Evolutionary conservation across 805 yeast genomes (phyloP).

Genomic region (Candida germanica): DNA sequence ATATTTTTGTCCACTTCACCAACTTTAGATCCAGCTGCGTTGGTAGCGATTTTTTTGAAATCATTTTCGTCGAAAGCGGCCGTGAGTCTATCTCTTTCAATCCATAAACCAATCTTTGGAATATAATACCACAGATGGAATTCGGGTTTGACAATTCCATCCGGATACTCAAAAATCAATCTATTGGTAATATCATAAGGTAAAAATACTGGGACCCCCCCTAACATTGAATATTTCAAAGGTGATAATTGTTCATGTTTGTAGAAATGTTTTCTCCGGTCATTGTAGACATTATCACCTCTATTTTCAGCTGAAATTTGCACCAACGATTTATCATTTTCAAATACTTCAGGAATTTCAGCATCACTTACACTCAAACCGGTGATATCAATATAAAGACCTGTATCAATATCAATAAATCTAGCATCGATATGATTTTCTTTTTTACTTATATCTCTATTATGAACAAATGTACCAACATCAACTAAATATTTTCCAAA

Average conservation of each 20-base stretch:
- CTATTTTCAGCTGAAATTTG: constrained; percentile 9
- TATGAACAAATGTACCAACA: constrained; percentile 29
- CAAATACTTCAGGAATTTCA: constrained; percentile 18
- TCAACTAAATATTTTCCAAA: constrained; percentile 29
- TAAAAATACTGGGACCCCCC: constrained; percentile 43
- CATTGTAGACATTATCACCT: constrained; percentile 30
- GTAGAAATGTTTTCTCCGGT: constrained; percentile 62
- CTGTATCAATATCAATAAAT: constrained; percentile 59
- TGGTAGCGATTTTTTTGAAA: constrained; percentile 4
- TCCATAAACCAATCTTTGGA: constrained; percentile 18
- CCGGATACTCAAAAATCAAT: constrained; percentile 18
- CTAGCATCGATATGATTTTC: constrained; percentile 41
- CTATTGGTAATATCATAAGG: constrained; percentile 24
- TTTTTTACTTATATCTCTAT: constrained; percentile 23
- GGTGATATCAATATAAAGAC: constrained; percentile 56
- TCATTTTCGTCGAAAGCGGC: constrained; percentile 14
- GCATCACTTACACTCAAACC: constrained; percentile 36
- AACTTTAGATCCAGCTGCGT: not conserved
- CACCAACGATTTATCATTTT: constrained; percentile 11
- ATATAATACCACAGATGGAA: constrained; percentile 21
- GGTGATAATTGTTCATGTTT: constrained; percentile 52
- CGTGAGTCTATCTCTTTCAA: constrained; percentile 10
- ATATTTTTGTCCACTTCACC: constrained; percentile 8
- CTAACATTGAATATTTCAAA: constrained; percentile 49
- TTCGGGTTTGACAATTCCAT: constrained; percentile 20